Base-by-base conservation (phyloP, 495 filamentous ascomycete genomes). In the Cercophora sp. region DNA sequence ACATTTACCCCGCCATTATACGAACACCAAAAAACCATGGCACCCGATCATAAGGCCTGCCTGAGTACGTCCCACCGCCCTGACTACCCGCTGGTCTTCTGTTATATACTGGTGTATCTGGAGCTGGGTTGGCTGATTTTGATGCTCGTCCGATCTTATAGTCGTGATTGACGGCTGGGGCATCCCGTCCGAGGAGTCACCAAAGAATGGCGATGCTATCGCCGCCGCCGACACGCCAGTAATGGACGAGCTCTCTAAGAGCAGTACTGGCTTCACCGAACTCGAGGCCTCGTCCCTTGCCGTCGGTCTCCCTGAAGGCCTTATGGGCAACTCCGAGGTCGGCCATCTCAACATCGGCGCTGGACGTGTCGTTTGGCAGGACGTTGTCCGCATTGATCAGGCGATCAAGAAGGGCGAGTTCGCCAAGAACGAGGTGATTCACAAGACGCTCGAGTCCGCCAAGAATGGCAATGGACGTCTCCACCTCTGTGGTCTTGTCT, bases 131-230 rank as follows among this genome's bases (percentile, higher is more conserved):
- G 75, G 76, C 74, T 79, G 72, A 79, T 75, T 42, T 59, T 75
- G 45, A 65, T 74, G 65, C 52, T 78, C 54, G 67, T 73, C 59
- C 71, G 70, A 16, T 68, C 65, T 24, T 64, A 67, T 61, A 74
- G 89, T 97, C 79, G 91, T 96, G 69, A 97, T 97, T 77, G 94
- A 98, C 75, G 93, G 93, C 57, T 98, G 93, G 93, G 93, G 93
- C 67, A 84, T 97, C 57, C 80, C 91, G 58, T 80, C 81, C 64
- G 84, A 84, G 54, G 73, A 85, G 35, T 90, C 89, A 13, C 85
- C 84, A 48, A 81, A 84, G 48, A 66, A 92, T 70, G 93, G 93
- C 67, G 91, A 98, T 80, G 93, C 93, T 64, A 97, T 98, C 68
- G 82, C 87, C 51, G 86, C 85, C 55, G 93, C 93, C 56, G 78